These are phyloP conservation scores for Backusella psychrophila DNA, from an alignment of 192 early-diverging fungal species.

Conservation along the genomic window DNA sequence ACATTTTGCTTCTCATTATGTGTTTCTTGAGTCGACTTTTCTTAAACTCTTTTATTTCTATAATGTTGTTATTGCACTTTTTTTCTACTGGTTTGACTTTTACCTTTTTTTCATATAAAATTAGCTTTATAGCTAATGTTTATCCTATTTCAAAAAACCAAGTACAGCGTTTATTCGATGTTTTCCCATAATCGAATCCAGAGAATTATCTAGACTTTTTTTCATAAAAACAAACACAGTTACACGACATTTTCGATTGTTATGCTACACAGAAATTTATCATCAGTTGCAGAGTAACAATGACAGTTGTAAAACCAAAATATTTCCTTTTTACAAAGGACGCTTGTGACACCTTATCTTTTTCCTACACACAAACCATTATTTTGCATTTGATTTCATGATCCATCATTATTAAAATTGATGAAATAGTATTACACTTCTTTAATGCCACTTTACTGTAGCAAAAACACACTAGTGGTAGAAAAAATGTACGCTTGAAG, in stretches of 20 bases:
- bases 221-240: neutral
- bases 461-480: neutral
- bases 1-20: neutral
- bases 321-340: neutral
- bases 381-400: neutral
- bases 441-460: neutral
- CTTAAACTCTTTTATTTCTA: neutral
- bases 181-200: neutral
- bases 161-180: neutral
- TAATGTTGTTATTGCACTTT: neutral
- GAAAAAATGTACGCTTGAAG: neutral
- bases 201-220: neutral
- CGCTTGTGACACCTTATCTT: neutral
- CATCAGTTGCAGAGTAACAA: neutral
- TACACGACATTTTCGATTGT: neutral
- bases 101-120: neutral
- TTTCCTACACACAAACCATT: neutral
- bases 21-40: neutral
- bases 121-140: neutral
- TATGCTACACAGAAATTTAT: neutral
- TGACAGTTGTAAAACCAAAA: conserved; percentile 1
- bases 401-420: neutral
- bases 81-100: neutral
- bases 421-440: neutral
- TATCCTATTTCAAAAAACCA: neutral